Percentiles rank a stretch among this genome's conserved stretches.
Conservation (phyloP, 768 basidiomycete species). For the Podaxis sp. region DNA sequence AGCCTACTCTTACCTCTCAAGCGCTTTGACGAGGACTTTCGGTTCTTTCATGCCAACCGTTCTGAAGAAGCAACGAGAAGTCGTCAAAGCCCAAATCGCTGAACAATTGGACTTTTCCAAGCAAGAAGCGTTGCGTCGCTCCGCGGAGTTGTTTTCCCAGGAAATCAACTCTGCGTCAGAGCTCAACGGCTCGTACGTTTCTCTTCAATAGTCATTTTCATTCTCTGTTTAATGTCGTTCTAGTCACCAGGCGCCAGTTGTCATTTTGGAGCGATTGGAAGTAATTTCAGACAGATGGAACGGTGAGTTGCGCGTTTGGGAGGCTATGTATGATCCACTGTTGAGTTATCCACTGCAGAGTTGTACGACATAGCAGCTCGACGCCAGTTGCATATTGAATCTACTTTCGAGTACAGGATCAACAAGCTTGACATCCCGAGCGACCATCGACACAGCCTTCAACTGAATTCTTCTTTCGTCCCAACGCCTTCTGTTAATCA, state of each 20-base stretch:
- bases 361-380: not conserved
- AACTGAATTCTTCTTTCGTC: slow-evolving; percentile 31
- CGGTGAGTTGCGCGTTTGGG: not conserved
- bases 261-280: slow-evolving; percentile 2
- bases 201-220: not conserved
- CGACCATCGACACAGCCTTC: slow-evolving; percentile 35
- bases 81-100: not conserved
- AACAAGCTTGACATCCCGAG: slow-evolving; percentile 31
- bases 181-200: not conserved
- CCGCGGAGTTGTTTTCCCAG: not conserved
- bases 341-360: not conserved
- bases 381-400: slow-evolving; percentile 18
- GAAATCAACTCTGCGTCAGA: not conserved
- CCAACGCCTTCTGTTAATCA: slow-evolving; percentile 27
- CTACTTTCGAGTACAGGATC: slow-evolving; percentile 30
- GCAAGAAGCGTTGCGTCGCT: not conserved
- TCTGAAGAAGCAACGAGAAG: not conserved
- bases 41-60: not conserved
- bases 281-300: not conserved
- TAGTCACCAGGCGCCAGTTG: not conserved
- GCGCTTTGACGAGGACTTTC: not conserved
- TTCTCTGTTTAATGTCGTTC: not conserved
- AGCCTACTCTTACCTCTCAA: not conserved
- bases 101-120: not conserved
- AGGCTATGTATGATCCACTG: not conserved